phyloP scores from a whole-genome alignment of 345 rosid genomes.

The Triadica sebifera region DNA sequence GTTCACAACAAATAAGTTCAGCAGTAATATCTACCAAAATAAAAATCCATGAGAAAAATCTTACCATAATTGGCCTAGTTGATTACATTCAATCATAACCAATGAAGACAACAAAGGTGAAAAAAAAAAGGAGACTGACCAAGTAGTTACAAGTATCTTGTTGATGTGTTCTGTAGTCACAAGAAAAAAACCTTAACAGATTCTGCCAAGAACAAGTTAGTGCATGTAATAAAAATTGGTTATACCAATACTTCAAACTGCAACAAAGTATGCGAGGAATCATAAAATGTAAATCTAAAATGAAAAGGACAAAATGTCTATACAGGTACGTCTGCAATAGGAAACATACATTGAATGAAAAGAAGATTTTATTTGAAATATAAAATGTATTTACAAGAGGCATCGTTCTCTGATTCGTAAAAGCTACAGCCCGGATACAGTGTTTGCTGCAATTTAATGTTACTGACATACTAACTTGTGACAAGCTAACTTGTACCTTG shows the following conservation, averaged over 20 bases:
- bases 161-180: background rate
- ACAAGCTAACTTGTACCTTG: slow-evolving; percentile 47
- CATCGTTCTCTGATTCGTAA: slow-evolving; percentile 54
- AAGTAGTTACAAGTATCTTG: slow-evolving; percentile 7
- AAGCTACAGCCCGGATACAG: slow-evolving; percentile 54
- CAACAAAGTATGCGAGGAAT: slow-evolving; percentile 7
- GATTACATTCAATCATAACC: slow-evolving; percentile 11
- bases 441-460: slow-evolving; percentile 46
- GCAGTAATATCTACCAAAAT: background rate
- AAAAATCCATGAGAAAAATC: slow-evolving; percentile 3
- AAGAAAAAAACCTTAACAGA: slow-evolving; percentile 6
- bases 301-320: background rate
- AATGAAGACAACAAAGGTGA: slow-evolving; percentile 6
- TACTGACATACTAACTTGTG: slow-evolving; percentile 44
- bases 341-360: slow-evolving; percentile 29
- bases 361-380: slow-evolving; percentile 60
- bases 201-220: slow-evolving; percentile 12
- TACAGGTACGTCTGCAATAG: slow-evolving; percentile 7
- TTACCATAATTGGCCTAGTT: slow-evolving; percentile 6
- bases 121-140: background rate
- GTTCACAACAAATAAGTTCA: slow-evolving; percentile 6
- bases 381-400: slow-evolving; percentile 80
- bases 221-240: slow-evolving; percentile 14
- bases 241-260: slow-evolving; percentile 9
- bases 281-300: background rate